Evolutionary conservation across 352 stramenopile species (phyloP).

Genomic region (Aphanomyces astaci): DNA sequence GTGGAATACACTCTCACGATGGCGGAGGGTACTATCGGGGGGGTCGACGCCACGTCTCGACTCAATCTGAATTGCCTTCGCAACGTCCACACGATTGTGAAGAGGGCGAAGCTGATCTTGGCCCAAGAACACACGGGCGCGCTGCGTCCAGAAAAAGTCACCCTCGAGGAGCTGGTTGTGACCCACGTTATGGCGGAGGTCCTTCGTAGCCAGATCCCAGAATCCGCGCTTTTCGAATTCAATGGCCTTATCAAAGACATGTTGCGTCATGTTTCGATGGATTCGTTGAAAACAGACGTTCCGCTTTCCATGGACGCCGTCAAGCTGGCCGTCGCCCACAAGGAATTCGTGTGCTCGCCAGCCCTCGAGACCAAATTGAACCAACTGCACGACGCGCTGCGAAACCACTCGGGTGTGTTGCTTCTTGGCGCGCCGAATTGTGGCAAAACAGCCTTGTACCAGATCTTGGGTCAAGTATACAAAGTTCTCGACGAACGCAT

Average conservation of each 20-base stretch:
- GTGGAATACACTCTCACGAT: conserved; percentile 4
- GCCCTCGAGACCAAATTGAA: conserved; percentile 36
- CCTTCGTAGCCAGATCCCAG: background rate
- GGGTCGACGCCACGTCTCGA: background rate
- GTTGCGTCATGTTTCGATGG: background rate
- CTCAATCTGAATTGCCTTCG: background rate
- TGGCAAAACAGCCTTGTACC: conserved; percentile 53
- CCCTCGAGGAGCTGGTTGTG: conserved; percentile 3
- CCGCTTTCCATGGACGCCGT: background rate
- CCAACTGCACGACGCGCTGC: conserved; percentile 40
- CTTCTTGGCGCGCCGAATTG: conserved; percentile 36
- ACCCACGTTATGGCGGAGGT: conserved; percentile 1
- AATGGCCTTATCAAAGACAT: background rate
- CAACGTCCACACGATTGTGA: background rate
- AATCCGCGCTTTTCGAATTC: background rate
- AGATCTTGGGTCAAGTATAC: conserved; percentile 29
- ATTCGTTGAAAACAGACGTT: background rate
- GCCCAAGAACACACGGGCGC: background rate
- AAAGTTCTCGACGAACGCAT: conserved; percentile 12
- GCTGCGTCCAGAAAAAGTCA: background rate
- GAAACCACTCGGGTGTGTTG: conserved; percentile 27
- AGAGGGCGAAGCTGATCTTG: background rate
- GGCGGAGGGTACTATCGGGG: background rate
- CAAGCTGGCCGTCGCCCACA: background rate
- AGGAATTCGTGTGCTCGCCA: background rate